Evolutionary conservation across 345 rosid species (phyloP).

Genomic region (Eucalyptus viminalis): DNA sequence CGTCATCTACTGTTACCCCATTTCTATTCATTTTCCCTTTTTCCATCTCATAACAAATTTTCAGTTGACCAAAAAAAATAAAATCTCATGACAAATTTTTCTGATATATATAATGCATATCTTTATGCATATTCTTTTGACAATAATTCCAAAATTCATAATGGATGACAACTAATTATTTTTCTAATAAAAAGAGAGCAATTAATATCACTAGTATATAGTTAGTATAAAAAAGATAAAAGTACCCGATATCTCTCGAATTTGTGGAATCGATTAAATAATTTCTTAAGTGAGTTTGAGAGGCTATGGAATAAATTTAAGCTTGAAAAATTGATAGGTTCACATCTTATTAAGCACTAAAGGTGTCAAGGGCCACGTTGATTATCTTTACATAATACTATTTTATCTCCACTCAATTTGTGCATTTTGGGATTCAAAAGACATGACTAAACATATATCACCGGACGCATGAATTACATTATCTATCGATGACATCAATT

Average conservation of each 20-base stretch:
- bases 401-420: background rate
- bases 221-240: background rate
- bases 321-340: background rate
- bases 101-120: background rate
- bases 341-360: background rate
- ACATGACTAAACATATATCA: background rate
- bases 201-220: background rate
- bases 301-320: background rate
- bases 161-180: background rate
- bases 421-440: background rate
- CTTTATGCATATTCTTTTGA: background rate
- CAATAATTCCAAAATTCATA: background rate
- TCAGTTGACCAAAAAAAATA: too few relatives aligned
- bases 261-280: background rate
- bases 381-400: background rate
- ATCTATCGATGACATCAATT: background rate
- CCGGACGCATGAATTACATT: background rate
- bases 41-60: background rate
- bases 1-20: slow-evolving; percentile 20
- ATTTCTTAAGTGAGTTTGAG: background rate
- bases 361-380: background rate
- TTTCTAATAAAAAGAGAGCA: background rate
- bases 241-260: background rate
- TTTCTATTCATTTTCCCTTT: background rate
- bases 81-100: background rate